phyloP scores from a whole-genome alignment of 1,139 yeast species.

The Taphrina populina region DNA sequence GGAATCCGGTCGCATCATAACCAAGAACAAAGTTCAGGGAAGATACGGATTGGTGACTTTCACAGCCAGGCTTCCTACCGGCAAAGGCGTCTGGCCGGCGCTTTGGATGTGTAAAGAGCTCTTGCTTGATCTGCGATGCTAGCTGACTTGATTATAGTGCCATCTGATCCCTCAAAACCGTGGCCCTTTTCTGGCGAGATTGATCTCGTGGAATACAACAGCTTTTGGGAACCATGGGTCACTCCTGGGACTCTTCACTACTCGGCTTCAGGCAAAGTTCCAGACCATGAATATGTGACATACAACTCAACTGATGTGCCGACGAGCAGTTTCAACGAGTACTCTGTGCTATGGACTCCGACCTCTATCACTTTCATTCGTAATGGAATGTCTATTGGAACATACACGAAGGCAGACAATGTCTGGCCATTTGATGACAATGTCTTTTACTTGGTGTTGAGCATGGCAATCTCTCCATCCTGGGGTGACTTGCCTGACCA shows the following conservation, averaged over 20 bases:
- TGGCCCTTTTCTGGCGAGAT: conserved; percentile 6
- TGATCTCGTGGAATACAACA: conserved; percentile 5
- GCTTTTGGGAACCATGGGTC: neutral
- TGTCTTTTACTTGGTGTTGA: neutral
- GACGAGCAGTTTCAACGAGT: conserved; percentile 7
- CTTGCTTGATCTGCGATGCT: too few species aligned
- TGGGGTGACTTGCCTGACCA: neutral
- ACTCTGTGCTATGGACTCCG: conserved; percentile 16
- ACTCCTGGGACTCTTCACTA: conserved; percentile 6
- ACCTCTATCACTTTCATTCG: conserved; percentile 2
- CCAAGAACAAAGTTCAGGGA: conserved; percentile 3
- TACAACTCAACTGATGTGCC: conserved; percentile 1
- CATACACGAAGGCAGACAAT: conserved; percentile 1
- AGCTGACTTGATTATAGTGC: too few species aligned
- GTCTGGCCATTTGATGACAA: conserved; percentile 14
- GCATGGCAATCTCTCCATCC: conserved; percentile 4
- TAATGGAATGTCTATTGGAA: conserved; percentile 7
- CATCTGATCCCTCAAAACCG: neutral
- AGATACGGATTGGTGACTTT: conserved; percentile 4
- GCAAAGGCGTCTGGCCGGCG: conserved; percentile 10
- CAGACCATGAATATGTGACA: neutral
- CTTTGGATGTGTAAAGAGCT: neutral
- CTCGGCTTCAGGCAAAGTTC: neutral
- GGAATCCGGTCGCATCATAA: conserved; percentile 2
- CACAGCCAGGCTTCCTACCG: conserved; percentile 9